Evolutionary conservation across 2,329 filamentous ascomycete genomes (phyloP).

Genomic region (Orbilia quercus): DNA sequence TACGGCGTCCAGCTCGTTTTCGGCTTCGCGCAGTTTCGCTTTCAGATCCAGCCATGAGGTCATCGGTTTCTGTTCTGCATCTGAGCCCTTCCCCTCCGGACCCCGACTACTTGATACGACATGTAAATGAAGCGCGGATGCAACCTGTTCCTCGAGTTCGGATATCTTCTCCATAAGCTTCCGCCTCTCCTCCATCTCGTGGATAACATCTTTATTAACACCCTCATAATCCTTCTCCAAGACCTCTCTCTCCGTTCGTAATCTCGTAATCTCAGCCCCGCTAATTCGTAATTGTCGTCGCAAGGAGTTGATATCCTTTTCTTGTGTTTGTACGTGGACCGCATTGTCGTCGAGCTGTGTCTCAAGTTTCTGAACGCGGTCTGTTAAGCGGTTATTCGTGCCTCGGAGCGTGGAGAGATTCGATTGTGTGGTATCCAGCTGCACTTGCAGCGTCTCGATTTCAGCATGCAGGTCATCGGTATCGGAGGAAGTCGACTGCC

Average conservation of each 20-base stretch:
- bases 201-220: constrained; percentile 44
- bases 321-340: constrained; percentile 52
- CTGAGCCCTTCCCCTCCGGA: constrained; percentile 9
- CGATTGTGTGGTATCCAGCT: constrained; percentile 53
- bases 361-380: constrained; percentile 53
- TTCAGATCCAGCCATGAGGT: constrained; percentile 54
- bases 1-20: constrained; percentile 52
- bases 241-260: constrained; percentile 54
- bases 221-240: constrained; percentile 51
- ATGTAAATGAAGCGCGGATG: constrained; percentile 50
- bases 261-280: constrained; percentile 52
- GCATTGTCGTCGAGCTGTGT: constrained; percentile 54
- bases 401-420: constrained; percentile 47
- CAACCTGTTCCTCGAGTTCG: constrained; percentile 48
- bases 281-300: constrained; percentile 56
- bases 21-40: constrained; percentile 51
- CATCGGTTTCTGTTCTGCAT: constrained; percentile 33
- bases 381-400: constrained; percentile 51
- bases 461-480: constrained; percentile 50
- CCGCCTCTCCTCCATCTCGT: constrained; percentile 40
- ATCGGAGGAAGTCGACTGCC: constrained; percentile 50
- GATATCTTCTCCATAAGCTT: constrained; percentile 55
- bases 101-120: constrained; percentile 41
- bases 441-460: constrained; percentile 52
- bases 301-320: constrained; percentile 54